Percentiles rank a stretch among this genome's conserved stretches.
These are phyloP conservation scores for Coemansia sp. DNA, from an alignment of 192 early-diverging fungal genomes.

Conservation along the genomic window DNA sequence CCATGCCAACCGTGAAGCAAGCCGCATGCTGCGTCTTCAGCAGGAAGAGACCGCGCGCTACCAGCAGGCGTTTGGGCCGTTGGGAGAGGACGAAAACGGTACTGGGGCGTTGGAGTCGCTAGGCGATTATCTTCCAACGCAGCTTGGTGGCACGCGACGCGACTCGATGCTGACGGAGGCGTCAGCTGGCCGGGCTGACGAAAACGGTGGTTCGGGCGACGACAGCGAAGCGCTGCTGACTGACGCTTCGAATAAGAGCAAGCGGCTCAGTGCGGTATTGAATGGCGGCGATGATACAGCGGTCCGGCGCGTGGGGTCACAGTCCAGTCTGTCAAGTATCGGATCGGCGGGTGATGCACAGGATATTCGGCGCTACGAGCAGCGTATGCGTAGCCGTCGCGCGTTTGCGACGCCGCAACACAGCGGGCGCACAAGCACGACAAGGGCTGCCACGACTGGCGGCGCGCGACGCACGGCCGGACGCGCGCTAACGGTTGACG, in stretches of 20 bases:
- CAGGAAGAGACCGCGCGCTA: conserved; percentile 47
- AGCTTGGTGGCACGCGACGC: conserved; percentile 1
- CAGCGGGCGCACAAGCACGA: conserved; percentile 4
- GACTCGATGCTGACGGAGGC: not conserved
- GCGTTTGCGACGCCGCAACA: conserved; percentile 26
- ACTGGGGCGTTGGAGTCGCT: conserved; percentile 29
- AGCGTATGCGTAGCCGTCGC: conserved; percentile 30
- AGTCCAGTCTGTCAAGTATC: conserved; percentile 20
- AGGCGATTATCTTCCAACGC: conserved; percentile 19
- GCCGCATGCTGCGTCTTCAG: conserved; percentile 32
- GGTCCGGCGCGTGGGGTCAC: conserved; percentile 16
- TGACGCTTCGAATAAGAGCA: conserved; percentile 3
- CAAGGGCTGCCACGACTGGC: conserved; percentile 12
- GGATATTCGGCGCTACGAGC: conserved; percentile 40
- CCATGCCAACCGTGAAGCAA: conserved; percentile 19
- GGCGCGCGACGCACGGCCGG: conserved; percentile 13
- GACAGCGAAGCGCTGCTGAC: conserved; percentile 18
- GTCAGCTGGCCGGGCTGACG: not conserved
- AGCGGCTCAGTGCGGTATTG: not conserved
- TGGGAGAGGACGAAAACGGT: conserved; percentile 20
- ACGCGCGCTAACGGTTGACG: conserved; percentile 22
- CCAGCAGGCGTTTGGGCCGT: conserved; percentile 34
- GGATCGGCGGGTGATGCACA: conserved; percentile 31
- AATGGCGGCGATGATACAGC: not conserved
- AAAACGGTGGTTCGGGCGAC: conserved; percentile 3